Evolutionary conservation across 805 yeast genomes (phyloP).

Genomic region (Ogataea paradorogensis): DNA sequence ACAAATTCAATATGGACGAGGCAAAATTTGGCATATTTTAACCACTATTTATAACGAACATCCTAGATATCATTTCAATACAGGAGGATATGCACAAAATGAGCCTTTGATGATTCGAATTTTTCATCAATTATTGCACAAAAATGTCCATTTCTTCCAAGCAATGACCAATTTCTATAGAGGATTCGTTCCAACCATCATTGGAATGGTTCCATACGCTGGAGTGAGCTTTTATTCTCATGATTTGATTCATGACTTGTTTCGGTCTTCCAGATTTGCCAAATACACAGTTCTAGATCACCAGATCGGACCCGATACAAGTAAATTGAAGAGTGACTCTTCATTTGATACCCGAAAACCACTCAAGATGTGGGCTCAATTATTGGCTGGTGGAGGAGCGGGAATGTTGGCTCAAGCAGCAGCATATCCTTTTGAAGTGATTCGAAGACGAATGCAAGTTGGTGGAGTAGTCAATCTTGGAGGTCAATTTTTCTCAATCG

Average conservation of each 20-base stretch:
- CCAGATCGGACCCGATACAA: constrained; percentile 11
- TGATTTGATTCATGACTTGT: constrained; percentile 83
- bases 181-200: constrained; percentile 89
- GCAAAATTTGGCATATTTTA: constrained; percentile 32
- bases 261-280: constrained; percentile 59
- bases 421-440: constrained; percentile 93
- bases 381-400: constrained; percentile 92
- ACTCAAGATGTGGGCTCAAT: constrained; percentile 85
- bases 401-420: constrained; percentile 96
- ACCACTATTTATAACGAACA: constrained; percentile 33
- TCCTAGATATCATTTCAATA: constrained; percentile 29
- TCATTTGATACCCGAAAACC: constrained; percentile 55
- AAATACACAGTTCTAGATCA: constrained; percentile 45
- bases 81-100: constrained; percentile 30
- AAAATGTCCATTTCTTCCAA: constrained; percentile 33
- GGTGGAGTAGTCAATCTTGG: constrained; percentile 66
- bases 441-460: constrained; percentile 93
- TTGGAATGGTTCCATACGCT: constrained; percentile 97
- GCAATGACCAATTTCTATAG: constrained; percentile 75
- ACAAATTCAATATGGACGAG: constrained; percentile 28
- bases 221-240: constrained; percentile 96
- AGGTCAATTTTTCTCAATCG: constrained; percentile 54
- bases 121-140: constrained; percentile 31
- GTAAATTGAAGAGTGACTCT: constrained; percentile 31
- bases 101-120: constrained; percentile 30